phyloP scores from a whole-genome alignment of 1,284 basidiomycete genomes.

The Cystobasidium pallidum region DNA sequence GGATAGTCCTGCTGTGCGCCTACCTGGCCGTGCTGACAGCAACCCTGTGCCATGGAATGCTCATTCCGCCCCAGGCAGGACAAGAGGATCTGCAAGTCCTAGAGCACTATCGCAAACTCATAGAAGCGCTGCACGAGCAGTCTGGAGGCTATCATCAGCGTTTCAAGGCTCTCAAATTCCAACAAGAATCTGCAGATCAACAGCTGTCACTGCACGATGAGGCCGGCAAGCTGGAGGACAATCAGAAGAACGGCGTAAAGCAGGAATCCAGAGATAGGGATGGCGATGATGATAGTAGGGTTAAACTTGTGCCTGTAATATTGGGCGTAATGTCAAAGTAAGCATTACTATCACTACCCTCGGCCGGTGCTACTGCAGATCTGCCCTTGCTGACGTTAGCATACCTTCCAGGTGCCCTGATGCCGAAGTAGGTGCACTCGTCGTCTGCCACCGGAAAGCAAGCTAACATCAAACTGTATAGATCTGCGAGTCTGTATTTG shows the following conservation, averaged over 20 bases:
- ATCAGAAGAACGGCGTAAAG: conserved; percentile 18
- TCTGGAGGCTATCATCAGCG: conserved; percentile 10
- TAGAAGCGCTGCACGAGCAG: conserved; percentile 11
- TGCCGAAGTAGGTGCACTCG: conserved; percentile 19
- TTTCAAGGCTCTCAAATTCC: conserved; percentile 19
- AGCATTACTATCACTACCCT: conserved; percentile 24
- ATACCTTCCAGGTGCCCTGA: conserved; percentile 10
- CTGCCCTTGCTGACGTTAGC: conserved; percentile 1
- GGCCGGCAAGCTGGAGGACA: conserved; percentile 12
- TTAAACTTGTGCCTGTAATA: conserved; percentile 44
- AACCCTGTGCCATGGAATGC: not conserved
- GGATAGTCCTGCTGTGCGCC: not conserved
- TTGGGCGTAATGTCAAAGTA: conserved; percentile 50
- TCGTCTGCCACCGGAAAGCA: not conserved
- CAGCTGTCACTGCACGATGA: not conserved
- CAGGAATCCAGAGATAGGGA: conserved; percentile 7
- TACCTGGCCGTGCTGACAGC: not conserved
- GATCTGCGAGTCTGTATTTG: conserved; percentile 47
- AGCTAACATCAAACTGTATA: conserved; percentile 26
- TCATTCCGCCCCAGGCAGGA: conserved; percentile 1
- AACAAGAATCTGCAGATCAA: not conserved
- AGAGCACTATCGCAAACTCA: conserved; percentile 9
- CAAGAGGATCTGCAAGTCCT: conserved; percentile 9
- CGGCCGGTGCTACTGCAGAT: not conserved
- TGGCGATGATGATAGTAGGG: conserved; percentile 10